phyloP scores from a whole-genome alignment of 208 protist genomes.

The Porcisia hertigi region DNA sequence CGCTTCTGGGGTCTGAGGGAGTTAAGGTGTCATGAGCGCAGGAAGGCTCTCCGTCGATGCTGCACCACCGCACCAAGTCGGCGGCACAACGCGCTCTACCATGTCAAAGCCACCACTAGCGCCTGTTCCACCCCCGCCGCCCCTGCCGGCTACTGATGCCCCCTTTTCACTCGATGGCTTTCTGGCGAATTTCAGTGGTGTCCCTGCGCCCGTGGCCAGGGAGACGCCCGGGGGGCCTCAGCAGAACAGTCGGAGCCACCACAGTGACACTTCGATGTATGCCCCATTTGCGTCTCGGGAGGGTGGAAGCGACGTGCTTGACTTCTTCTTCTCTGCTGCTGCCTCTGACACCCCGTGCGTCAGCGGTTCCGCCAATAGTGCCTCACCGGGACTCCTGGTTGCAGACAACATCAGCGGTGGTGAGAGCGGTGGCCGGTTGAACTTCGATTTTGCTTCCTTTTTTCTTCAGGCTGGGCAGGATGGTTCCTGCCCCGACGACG shows the following conservation, averaged over 20 bases:
- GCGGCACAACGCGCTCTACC: background rate
- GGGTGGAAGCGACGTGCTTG: conserved; percentile 1
- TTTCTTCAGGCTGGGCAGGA: conserved; percentile 7
- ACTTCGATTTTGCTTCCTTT: conserved; percentile 29
- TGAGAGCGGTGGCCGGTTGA: background rate
- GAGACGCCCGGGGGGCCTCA: background rate
- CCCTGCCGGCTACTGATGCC: background rate
- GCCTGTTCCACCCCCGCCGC: background rate
- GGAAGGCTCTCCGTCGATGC: background rate
- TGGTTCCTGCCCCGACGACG: background rate
- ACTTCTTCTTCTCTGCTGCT: conserved; percentile 12
- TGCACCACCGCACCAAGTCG: background rate
- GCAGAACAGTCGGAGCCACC: background rate
- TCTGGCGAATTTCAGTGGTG: conserved; percentile 15
- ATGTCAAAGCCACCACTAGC: conserved; percentile 2
- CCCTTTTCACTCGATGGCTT: conserved; percentile 24
- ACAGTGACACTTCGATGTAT: background rate
- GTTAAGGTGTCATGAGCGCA: background rate
- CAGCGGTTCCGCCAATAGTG: background rate
- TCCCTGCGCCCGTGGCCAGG: background rate
- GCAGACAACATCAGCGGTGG: background rate
- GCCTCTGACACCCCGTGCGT: background rate
- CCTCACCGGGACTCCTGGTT: background rate
- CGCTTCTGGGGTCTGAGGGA: background rate
- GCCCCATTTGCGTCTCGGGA: background rate